Base-by-base conservation (phyloP, 768 basidiomycete species). In the Tricholoma furcatifolium region DNA sequence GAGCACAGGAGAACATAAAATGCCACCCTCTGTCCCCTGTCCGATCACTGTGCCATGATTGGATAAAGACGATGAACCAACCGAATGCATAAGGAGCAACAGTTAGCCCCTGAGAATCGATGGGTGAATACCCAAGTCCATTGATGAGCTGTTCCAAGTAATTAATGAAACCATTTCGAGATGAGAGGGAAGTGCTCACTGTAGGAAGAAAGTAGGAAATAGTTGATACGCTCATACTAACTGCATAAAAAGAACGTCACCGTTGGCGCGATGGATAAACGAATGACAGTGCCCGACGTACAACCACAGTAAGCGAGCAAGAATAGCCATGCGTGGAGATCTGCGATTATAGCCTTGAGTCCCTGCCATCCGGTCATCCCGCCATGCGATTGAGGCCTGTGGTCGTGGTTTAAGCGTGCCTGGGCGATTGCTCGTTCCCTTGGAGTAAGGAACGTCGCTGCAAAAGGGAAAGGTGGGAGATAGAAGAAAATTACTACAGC, bases 51-150 rank as follows among this genome's bases (percentile, higher is more conserved):
- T 83, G 77, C 73, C 72, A 77, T 10, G 80, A 74, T 55, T 81
- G 80, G 61, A 77, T 65, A 55, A 82, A 57, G 30, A 81, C 79
- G 70, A 80, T 71, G 59, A 81, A 74, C 77, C 80, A 83, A 23
- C 80, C 82, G 23, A 77, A 73, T n/a, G 72, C 68, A 51, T 83
- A 83, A 6, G 82, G 81, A 4, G 81, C 81, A 8, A 81, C 80
- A 3, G 81, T 82, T 41, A 84, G 62, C 6, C 81, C 80, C 63
- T 84, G 80, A 2, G 82, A 80, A 48, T 79, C 71, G 53, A 82
- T 78, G 2, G 80, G 73, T 0, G 76, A 74, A 67, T 81, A 83
- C 0, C 82, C 82, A 32, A 84, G 76, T 30, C 67, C 70, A 53
- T 75, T 78, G 62, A 83, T 82, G 23, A 84, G 67, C 79, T 80